Percentiles rank a stretch among this genome's conserved stretches.
Conservation (phyloP, 1,139 yeast species). For the Geotrichum armillariae region DNA sequence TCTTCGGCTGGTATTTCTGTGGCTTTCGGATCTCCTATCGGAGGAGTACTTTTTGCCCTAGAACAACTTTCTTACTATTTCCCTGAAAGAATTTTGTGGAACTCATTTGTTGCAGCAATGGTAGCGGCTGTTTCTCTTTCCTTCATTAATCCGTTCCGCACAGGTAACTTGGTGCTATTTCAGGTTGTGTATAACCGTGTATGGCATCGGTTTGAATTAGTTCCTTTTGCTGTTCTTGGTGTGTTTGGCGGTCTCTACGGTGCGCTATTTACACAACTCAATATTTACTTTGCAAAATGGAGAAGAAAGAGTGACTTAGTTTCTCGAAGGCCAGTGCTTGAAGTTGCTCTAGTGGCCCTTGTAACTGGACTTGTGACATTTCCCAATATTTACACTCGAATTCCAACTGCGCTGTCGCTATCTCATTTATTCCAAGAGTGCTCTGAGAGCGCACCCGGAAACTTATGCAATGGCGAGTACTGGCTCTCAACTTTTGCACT, state of each 20-base stretch:
- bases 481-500: slow-evolving; percentile 34
- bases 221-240: slow-evolving; percentile 71
- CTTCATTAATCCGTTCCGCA: slow-evolving; percentile 57
- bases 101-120: slow-evolving; percentile 75
- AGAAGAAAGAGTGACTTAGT: slow-evolving; percentile 32
- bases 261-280: slow-evolving; percentile 50
- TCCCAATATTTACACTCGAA: slow-evolving; percentile 53
- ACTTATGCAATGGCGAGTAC: slow-evolving; percentile 40
- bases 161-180: slow-evolving; percentile 59
- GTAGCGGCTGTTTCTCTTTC: slow-evolving; percentile 68
- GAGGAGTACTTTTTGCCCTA: slow-evolving; percentile 85
- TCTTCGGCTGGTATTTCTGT: slow-evolving; percentile 92
- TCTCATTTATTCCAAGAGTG: slow-evolving; percentile 68
- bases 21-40: slow-evolving; percentile 93
- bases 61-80: slow-evolving; percentile 70
- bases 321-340: slow-evolving; percentile 41
- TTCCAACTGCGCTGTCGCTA: slow-evolving; percentile 57
- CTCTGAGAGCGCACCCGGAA: slow-evolving; percentile 33
- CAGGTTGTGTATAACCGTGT: slow-evolving; percentile 66
- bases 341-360: slow-evolving; percentile 50
- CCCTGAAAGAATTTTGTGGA: slow-evolving; percentile 73
- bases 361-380: slow-evolving; percentile 57
- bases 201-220: slow-evolving; percentile 68
- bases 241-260: slow-evolving; percentile 70
- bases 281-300: slow-evolving; percentile 46